Evolutionary conservation across 202 grass and related monocot genomes (phyloP).

Genomic region (Tripidium arundinaceum): DNA sequence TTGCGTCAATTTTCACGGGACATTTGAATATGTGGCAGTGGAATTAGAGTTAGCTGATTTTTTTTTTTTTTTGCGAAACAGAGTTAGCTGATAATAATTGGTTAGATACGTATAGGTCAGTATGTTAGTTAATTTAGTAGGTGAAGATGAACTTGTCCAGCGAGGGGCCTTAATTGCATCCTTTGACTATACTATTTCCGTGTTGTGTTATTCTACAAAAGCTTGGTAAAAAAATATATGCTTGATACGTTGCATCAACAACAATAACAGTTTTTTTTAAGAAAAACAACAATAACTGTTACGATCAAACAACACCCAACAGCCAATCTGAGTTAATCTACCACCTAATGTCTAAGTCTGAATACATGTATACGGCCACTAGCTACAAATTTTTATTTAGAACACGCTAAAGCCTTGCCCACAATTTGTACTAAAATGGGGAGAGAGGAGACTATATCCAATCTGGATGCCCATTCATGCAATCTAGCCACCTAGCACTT

Average conservation of each 20-base stretch:
- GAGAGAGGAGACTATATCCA: not conserved
- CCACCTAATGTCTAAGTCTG: not conserved
- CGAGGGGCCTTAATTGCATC: not conserved
- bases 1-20: not conserved
- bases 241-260: conserved; percentile 1
- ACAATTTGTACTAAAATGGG: no score
- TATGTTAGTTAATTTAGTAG: not conserved
- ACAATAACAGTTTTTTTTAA: not conserved
- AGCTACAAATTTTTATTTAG: not conserved
- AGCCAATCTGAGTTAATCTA: not conserved
- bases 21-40: not conserved
- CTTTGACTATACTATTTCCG: not conserved
- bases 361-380: not conserved
- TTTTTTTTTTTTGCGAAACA: no score
- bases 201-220: not conserved
- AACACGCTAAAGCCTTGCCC: not conserved
- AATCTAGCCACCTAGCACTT: not conserved
- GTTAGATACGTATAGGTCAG: not conserved
- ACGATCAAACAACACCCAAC: not conserved
- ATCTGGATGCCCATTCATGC: not conserved
- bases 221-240: not conserved
- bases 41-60: not conserved
- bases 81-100: not conserved
- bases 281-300: not conserved
- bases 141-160: not conserved